Evolutionary conservation across 164 flowering plant genomes (phyloP).

Genomic region (Vitis riparia): DNA sequence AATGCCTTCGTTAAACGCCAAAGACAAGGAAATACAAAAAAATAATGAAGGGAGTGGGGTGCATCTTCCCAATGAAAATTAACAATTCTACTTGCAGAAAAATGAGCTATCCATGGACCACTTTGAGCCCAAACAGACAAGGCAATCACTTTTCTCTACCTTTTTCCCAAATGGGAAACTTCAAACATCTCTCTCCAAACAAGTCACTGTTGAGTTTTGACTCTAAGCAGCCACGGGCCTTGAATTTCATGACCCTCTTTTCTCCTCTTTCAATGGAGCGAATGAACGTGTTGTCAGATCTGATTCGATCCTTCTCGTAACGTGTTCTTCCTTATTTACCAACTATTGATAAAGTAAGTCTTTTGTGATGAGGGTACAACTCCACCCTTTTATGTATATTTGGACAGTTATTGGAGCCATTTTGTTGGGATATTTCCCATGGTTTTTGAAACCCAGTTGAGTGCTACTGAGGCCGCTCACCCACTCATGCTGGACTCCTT

Average conservation of each 20-base stretch:
- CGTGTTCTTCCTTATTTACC: slow-evolving; percentile 4
- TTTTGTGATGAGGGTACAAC: neutral
- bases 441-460: too few species aligned
- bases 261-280: neutral
- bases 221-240: slow-evolving; percentile 20
- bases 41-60: neutral
- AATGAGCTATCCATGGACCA: slow-evolving; percentile 1
- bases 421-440: neutral
- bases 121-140: slow-evolving; percentile 18
- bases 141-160: slow-evolving; percentile 26
- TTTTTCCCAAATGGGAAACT: slow-evolving; percentile 22
- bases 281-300: slow-evolving; percentile 15
- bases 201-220: slow-evolving; percentile 21
- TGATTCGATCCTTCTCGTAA: slow-evolving; percentile 18
- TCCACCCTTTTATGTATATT: neutral
- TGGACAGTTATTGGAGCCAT: neutral
- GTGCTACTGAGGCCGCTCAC: too few species aligned
- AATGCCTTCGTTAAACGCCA: too few species aligned
- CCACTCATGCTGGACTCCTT: too few species aligned
- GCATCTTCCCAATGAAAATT: slow-evolving; percentile 5
- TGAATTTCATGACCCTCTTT: slow-evolving; percentile 17
- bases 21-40: too few species aligned
- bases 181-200: slow-evolving; percentile 13
- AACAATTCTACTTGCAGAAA: slow-evolving; percentile 1
- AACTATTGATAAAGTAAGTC: slow-evolving; percentile 4